Conservation (phyloP, 2,329 filamentous ascomycete species). For the Sporothrix mexicana region DNA sequence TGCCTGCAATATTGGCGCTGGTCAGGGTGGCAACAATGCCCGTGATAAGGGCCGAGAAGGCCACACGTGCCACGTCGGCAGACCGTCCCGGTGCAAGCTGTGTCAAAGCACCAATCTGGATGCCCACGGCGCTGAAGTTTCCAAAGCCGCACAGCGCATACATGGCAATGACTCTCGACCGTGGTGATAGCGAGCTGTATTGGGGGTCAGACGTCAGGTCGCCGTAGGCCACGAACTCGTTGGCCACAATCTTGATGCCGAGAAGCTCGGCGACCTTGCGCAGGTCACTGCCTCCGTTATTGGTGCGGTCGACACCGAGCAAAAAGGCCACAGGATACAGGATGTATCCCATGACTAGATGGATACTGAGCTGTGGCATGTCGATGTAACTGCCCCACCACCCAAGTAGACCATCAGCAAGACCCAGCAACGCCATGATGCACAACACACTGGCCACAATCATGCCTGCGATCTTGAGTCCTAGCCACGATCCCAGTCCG, state of each 20-base stretch:
- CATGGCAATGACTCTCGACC: conserved; percentile 80
- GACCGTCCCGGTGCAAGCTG: conserved; percentile 77
- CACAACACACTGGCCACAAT: conserved; percentile 80
- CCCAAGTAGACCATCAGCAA: conserved; percentile 76
- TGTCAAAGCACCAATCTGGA: conserved; percentile 85
- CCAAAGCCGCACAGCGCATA: conserved; percentile 85
- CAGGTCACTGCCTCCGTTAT: conserved; percentile 59
- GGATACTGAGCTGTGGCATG: conserved; percentile 71
- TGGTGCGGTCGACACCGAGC: conserved; percentile 72
- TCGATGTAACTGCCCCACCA: conserved; percentile 85
- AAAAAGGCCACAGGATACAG: conserved; percentile 81
- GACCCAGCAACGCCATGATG: conserved; percentile 76
- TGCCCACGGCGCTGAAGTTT: conserved; percentile 86
- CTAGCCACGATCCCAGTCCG: conserved; percentile 82
- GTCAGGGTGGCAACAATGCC: conserved; percentile 81
- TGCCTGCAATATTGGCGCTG: conserved; percentile 76
- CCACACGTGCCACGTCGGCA: conserved; percentile 76
- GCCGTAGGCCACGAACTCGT: conserved; percentile 74
- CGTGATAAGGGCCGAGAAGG: conserved; percentile 76
- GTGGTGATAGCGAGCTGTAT: conserved; percentile 67
- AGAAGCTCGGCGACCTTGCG: conserved; percentile 76
- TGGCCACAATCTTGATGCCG: conserved; percentile 83
- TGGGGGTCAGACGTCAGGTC: conserved; percentile 54
- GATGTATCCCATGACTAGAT: conserved; percentile 77
- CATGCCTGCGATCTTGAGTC: conserved; percentile 85